Evolutionary conservation across 2,329 filamentous ascomycete species (phyloP), one percentile per base, ranked within the genome.

Genomic region (Arthrobotrys iridis): DNA sequence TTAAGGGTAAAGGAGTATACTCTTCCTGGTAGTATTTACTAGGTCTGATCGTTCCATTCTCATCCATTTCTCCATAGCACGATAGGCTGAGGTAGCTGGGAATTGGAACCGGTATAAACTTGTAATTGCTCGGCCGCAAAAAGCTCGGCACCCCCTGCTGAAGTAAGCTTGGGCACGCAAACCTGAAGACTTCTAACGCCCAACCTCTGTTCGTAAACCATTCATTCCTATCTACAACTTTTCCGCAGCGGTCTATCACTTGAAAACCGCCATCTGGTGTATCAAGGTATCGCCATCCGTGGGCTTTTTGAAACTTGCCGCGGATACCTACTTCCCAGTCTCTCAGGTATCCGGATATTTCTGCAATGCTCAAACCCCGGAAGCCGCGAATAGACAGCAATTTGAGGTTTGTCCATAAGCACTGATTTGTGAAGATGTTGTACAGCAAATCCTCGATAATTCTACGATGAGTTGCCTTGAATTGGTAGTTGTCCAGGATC

Each of bases 261-360:
- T 62, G 10, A 20, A 67, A 62, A 2, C 30, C 30, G 2, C 26
- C 46, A 20, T 67, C 46, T 0, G 24, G 22, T n/a, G 11, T 43
- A 35, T 68, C 71, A 2, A 50, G 26, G 24, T 41, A 75, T 11
- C 55, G 24, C 71, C 71, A 75, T 2, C 63, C 63, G 8, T 40
- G 41, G 8, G 46, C 30, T 15, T 40, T 62, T 15, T 57, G 35
- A 26, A 75, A 68, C 18, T 75, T 48, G 15, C 71, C 71, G 6
- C 71, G 63, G 11, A 68, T 68, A 13, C 63, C 63, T 15, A 75
- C 48, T 26, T 68, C 63, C 63, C 71, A 68, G 41, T 75, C 71
- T 2, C 63, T 37, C 4, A 75, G 57, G 24, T 63, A 68, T 15
- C 37, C 30, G 4, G 46, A 15, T 7, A 68, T 52, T n/a, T 68